A percentile compares a stretch with the other conserved stretches of the same genome.
Evolutionary conservation across 805 yeast species (phyloP).

Genomic region (Kluyveromyces siamensis): DNA sequence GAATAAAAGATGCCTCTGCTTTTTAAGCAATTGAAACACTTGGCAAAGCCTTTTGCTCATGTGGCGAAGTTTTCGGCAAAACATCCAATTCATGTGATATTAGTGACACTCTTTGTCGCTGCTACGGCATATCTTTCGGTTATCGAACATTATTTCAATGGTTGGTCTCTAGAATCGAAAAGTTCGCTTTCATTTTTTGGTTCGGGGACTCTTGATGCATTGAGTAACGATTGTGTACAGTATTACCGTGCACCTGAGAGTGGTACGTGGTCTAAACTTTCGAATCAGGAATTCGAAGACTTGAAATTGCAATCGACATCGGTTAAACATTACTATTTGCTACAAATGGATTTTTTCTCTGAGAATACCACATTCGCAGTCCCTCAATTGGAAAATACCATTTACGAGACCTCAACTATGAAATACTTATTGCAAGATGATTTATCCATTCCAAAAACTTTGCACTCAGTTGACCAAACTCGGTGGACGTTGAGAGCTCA

Average conservation of each 20-base stretch:
- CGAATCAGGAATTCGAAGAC: conserved; percentile 12
- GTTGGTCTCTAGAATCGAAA: conserved; percentile 28
- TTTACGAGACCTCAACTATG: conserved; percentile 15
- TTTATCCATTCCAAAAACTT: conserved; percentile 13
- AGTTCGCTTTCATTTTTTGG: conserved; percentile 9
- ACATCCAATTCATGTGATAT: conserved; percentile 80
- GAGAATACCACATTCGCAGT: conserved; percentile 6
- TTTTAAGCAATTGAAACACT: conserved; percentile 23
- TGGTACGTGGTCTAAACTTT: conserved; percentile 15
- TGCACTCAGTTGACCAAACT: conserved; percentile 33
- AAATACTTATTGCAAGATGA: conserved; percentile 19
- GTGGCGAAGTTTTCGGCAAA: conserved; percentile 51
- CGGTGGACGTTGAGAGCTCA: conserved; percentile 53
- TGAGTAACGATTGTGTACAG: conserved; percentile 21
- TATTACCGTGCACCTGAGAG: conserved; percentile 14
- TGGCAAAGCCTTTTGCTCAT: conserved; percentile 37
- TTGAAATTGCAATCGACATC: conserved; percentile 1
- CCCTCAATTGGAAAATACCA: conserved; percentile 25
- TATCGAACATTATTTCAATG: conserved; percentile 52
- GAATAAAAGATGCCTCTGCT: conserved; percentile 18
- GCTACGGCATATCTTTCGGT: conserved; percentile 72
- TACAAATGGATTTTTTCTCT: conserved; percentile 21
- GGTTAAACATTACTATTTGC: conserved; percentile 20
- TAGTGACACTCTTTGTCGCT: conserved; percentile 62
- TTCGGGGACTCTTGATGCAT: conserved; percentile 10